These are phyloP conservation scores for Fusarium fujikuroi DNA, from an alignment of 2,329 filamentous ascomycete genomes.

Conservation along the genomic window DNA sequence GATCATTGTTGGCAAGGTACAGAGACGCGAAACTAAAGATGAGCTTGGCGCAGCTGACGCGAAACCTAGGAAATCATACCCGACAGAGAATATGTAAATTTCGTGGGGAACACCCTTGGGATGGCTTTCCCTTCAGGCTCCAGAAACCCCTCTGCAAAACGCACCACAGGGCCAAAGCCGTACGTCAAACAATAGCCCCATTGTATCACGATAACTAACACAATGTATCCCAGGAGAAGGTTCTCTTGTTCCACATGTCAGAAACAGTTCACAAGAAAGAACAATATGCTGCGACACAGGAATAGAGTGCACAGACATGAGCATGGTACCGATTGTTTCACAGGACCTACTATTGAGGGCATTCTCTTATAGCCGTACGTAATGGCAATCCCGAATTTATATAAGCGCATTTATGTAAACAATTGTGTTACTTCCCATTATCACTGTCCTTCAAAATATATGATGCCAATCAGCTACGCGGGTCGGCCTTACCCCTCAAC, in stretches of 20 bases:
- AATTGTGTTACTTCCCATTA: too few relatives aligned
- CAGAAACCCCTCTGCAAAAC: not conserved
- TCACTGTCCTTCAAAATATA: too few relatives aligned
- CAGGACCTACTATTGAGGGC: rapidly evolving
- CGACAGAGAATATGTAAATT: not conserved
- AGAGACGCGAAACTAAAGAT: rapidly evolving
- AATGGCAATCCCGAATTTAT: too few relatives aligned
- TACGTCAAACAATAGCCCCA: rapidly evolving
- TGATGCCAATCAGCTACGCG: too few relatives aligned
- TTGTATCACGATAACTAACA: not conserved
- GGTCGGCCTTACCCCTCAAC: too few relatives aligned
- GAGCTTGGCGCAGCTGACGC: rapidly evolving
- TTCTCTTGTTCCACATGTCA: not conserved
- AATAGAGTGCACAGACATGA: not conserved
- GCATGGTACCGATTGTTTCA: not conserved
- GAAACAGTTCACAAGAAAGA: not conserved
- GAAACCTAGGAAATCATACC: rapidly evolving
- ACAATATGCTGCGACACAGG: not conserved
- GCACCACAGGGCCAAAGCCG: rapidly evolving
- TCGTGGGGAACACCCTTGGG: not conserved
- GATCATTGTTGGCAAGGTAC: not conserved
- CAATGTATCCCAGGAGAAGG: rapidly evolving
- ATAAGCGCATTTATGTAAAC: too few relatives aligned
- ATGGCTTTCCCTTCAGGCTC: not conserved
- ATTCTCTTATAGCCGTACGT: too few relatives aligned